Percentiles rank a stretch among this genome's conserved stretches.
phyloP scores from a whole-genome alignment of 805 yeast genomes.

The Tetrapisispora taiwanensis region DNA sequence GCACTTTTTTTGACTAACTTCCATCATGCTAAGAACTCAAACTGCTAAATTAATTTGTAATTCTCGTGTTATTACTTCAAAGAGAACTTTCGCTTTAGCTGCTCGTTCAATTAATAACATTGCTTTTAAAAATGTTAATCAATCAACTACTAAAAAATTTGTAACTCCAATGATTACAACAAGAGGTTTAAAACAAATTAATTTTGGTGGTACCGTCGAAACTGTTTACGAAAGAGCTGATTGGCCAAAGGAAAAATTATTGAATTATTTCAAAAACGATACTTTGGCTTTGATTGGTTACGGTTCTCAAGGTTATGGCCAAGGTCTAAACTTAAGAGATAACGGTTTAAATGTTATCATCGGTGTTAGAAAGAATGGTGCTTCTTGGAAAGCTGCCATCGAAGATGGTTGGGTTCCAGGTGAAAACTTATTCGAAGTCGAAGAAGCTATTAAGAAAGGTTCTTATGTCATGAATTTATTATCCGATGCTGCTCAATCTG shows the following conservation, averaged over 20 bases:
- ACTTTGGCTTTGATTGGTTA: constrained; percentile 96
- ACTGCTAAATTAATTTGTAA: constrained; percentile 34
- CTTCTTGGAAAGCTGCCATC: constrained; percentile 98
- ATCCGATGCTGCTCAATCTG: constrained; percentile 99
- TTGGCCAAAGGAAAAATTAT: constrained; percentile 97
- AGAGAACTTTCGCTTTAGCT: constrained; percentile 55
- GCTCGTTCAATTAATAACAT: constrained; percentile 28
- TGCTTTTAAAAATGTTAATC: constrained; percentile 46
- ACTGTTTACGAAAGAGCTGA: constrained; percentile 96
- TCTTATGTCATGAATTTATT: constrained; percentile 94
- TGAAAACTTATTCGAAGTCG: constrained; percentile 89
- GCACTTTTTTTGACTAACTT: too few species aligned
- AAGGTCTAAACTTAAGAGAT: constrained; percentile 98
- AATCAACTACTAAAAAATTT: constrained; percentile 37
- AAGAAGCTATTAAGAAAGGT: constrained; percentile 88
- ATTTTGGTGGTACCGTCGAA: constrained; percentile 94
- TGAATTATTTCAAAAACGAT: constrained; percentile 94
- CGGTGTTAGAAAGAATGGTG: constrained; percentile 98
- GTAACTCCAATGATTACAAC: constrained; percentile 43
- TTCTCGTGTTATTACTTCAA: constrained; percentile 39
- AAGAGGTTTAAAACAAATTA: constrained; percentile 93
- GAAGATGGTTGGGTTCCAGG: constrained; percentile 99
- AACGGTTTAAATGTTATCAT: constrained; percentile 95
- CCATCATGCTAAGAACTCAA: constrained; percentile 35
- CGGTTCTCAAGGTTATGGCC: constrained; percentile 99